Evolutionary conservation across 495 filamentous ascomycete genomes (phyloP).

Genomic region (Talaromyces ruber): DNA sequence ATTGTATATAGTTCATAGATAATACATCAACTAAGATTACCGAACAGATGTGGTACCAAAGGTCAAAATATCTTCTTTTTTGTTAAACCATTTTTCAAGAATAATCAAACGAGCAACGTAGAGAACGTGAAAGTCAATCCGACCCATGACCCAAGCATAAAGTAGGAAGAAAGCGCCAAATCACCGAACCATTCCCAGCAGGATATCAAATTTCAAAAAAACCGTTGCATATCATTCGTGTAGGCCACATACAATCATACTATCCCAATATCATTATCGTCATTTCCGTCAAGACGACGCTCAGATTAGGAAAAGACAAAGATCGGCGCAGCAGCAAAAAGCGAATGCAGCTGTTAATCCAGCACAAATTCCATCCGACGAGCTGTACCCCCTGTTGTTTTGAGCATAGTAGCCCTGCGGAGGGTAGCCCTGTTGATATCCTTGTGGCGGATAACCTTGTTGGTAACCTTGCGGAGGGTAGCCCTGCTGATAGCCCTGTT

Average conservation of each 20-base stretch:
- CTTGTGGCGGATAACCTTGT: constrained; percentile 27
- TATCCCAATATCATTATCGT: background rate
- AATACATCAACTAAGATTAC: background rate
- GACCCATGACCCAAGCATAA: background rate
- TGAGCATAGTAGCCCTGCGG: constrained; percentile 32
- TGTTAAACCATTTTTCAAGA: background rate
- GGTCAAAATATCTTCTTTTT: no score
- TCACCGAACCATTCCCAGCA: background rate
- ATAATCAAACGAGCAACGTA: background rate
- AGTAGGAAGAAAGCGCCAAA: background rate
- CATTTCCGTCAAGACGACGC: background rate
- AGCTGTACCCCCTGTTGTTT: constrained; percentile 17
- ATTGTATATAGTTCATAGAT: constrained; percentile 5
- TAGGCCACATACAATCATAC: background rate
- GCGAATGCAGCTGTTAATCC: constrained; percentile 40
- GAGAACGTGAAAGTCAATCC: background rate
- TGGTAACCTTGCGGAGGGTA: constrained; percentile 26
- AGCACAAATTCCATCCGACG: constrained; percentile 34
- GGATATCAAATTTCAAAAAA: constrained; percentile 1
- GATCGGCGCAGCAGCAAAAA: constrained; percentile 49
- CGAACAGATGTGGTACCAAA: no score
- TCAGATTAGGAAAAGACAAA: constrained; percentile 31
- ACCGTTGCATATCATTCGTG: background rate
- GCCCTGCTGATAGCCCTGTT: constrained; percentile 24
- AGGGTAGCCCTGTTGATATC: constrained; percentile 3